These are phyloP conservation scores for Cystobasidium ongulense DNA, from an alignment of 768 basidiomycete species.

Conservation along the genomic window DNA sequence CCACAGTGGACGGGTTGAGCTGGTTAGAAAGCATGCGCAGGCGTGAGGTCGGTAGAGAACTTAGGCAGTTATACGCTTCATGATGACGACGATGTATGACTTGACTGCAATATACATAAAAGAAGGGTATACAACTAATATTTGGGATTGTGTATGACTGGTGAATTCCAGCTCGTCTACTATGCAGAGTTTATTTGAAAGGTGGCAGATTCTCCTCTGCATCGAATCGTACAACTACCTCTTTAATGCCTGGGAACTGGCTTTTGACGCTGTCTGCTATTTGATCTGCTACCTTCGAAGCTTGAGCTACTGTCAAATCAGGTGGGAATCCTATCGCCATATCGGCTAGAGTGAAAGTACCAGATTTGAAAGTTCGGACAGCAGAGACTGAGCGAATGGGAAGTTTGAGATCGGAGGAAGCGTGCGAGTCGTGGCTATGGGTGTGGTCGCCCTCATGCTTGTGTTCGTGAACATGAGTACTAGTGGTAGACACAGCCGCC, in stretches of 20 bases:
- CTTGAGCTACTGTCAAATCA: conserved; percentile 8
- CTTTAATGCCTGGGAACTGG: conserved; percentile 20
- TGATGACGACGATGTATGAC: not conserved
- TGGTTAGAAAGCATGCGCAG: conserved; percentile 29
- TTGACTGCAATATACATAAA: not conserved
- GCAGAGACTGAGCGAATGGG: conserved; percentile 42
- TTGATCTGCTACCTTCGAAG: conserved; percentile 22
- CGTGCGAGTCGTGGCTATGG: conserved; percentile 46
- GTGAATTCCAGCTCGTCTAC: not conserved
- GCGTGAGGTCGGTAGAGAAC: not conserved
- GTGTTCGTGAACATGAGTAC: not conserved
- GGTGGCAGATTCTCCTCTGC: conserved; percentile 2
- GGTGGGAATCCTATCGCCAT: conserved; percentile 52
- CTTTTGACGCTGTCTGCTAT: conserved; percentile 16
- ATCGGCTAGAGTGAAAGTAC: conserved; percentile 76
- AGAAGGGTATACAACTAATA: no score
- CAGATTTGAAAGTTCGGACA: conserved; percentile 66
- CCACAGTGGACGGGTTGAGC: conserved; percentile 10
- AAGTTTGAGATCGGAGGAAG: conserved; percentile 37
- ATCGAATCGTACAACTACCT: conserved; percentile 27
- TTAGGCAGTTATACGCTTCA: conserved; percentile 20
- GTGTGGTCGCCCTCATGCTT: not conserved
- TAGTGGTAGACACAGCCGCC: conserved; percentile 26
- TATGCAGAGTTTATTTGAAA: not conserved
- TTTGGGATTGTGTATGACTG: no score